Evolutionary conservation across 2,329 filamentous ascomycete species (phyloP).

Genomic region (Colletotrichum kahawae): DNA sequence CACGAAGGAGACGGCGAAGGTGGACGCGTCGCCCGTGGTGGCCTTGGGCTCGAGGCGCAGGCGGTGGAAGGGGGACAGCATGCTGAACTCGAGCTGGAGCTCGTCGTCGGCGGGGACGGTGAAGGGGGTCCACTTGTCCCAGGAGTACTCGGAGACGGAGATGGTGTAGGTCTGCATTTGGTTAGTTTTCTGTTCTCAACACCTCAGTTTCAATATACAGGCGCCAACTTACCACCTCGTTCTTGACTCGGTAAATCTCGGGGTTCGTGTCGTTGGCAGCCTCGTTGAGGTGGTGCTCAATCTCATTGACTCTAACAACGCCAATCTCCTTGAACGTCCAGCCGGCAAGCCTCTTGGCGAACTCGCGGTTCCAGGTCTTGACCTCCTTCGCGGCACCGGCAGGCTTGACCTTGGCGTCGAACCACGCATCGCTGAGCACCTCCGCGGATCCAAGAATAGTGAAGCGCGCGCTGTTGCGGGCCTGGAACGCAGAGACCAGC

Average conservation of each 20-base stretch:
- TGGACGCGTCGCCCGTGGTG: constrained; percentile 69
- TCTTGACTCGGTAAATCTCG: constrained; percentile 93
- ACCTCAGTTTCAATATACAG: too few species aligned
- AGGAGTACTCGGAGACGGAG: constrained; percentile 84
- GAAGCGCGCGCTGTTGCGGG: constrained; percentile 90
- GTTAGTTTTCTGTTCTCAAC: constrained; percentile 8
- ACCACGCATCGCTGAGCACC: constrained; percentile 88
- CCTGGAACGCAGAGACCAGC: constrained; percentile 86
- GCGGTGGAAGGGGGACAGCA: constrained; percentile 97
- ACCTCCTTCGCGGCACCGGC: constrained; percentile 52
- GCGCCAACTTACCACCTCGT: constrained; percentile 79
- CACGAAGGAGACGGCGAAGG: constrained; percentile 78
- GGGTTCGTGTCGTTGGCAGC: constrained; percentile 73
- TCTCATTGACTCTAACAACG: constrained; percentile 81
- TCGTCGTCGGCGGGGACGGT: constrained; percentile 70
- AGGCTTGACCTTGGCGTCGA: constrained; percentile 78
- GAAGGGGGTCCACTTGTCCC: constrained; percentile 79
- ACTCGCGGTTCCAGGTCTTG: constrained; percentile 80
- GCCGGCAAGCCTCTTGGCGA: constrained; percentile 83
- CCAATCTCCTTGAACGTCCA: constrained; percentile 97
- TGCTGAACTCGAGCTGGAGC: constrained; percentile 95
- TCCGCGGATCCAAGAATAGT: constrained; percentile 86
- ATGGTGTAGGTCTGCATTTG: constrained; percentile 76
- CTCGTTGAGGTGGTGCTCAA: constrained; percentile 77
- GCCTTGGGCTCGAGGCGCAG: constrained; percentile 68